Base-by-base conservation (phyloP, 345 rosid species). In the Punica granatum region DNA sequence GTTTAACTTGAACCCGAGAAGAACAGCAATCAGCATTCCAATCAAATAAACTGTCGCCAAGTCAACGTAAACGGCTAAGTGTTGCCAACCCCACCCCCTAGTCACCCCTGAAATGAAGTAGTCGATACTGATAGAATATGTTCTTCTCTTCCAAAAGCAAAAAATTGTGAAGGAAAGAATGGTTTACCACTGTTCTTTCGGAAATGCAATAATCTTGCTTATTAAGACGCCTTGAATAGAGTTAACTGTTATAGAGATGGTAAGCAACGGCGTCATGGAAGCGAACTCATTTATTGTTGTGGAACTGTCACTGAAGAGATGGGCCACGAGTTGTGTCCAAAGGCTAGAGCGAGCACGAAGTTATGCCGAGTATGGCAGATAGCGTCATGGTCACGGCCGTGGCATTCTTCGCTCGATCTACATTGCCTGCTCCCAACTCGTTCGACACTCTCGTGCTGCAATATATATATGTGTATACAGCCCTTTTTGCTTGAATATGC, bases 51-150 rank as follows among this genome's bases (percentile, higher is more conserved):
- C 84, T n/a, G 88, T 77, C 23, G 70, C 82, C 30, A 90, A 69
- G 67, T 90, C 88, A n/a, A 69, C 82, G 62, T 68, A 66, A 2
- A 81, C 79, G 10, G 75, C 98, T 64, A 85, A 44, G 2, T 72
- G 84, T 66, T 92, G 92, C 93, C 93, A 88, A 18, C 92, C 97
- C 9, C 93, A 82, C 42, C 93, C 97, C 76, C 92, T 84, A 0
- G 85, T 85, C 43, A 87, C 90, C 69, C 92, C 97, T 87, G 67
- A 48, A 34, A 18, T n/a, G n/a, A n/a, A n/a, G n/a, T n/a, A n/a
- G n/a, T n/a, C n/a, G n/a, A n/a, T n/a, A n/a, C n/a, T n/a, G n/a
- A n/a, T n/a, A n/a, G n/a, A n/a, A n/a, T n/a, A n/a, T n/a, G n/a
- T n/a, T n/a, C n/a, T n/a, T n/a, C n/a, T n/a, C n/a, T n/a, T n/a